Percentiles rank a stretch among this genome's conserved stretches.
Evolutionary conservation across 306 rosid genomes (phyloP).

Genomic region (Quercus ilex): DNA sequence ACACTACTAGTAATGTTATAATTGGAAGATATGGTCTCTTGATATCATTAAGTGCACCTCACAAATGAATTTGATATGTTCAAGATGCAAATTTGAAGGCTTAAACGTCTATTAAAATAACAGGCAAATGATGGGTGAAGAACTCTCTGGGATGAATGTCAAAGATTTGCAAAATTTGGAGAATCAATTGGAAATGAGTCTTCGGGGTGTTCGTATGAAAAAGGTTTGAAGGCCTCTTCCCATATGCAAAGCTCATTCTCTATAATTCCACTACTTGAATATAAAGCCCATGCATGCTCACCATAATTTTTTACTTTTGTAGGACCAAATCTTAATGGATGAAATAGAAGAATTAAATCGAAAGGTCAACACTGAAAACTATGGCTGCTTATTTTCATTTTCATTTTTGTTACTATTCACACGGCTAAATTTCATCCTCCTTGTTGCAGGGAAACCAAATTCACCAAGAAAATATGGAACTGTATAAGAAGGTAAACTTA

Average conservation of each 20-base stretch:
- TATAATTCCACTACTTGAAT: background rate
- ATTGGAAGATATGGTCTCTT: background rate
- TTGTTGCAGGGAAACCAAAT: constrained; percentile 66
- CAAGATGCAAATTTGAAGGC: constrained; percentile 18
- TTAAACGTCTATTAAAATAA: constrained; percentile 12
- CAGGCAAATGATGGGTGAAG: constrained; percentile 96
- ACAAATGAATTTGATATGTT: constrained; percentile 6
- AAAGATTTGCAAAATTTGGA: constrained; percentile 70
- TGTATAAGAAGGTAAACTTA: constrained; percentile 69
- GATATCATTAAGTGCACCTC: constrained; percentile 1
- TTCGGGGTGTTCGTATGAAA: constrained; percentile 70
- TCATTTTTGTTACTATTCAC: constrained; percentile 1
- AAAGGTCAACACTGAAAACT: constrained; percentile 61
- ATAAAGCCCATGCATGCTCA: background rate
- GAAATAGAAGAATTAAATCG: constrained; percentile 77
- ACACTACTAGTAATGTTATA: background rate
- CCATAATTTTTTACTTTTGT: constrained; percentile 19
- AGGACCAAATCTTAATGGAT: constrained; percentile 73
- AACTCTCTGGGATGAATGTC: constrained; percentile 62
- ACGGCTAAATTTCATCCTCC: constrained; percentile 2
- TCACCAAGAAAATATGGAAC: constrained; percentile 73
- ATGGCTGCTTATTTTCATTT: constrained; percentile 8
- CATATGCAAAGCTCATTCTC: constrained; percentile 3
- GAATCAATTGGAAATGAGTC: constrained; percentile 78
- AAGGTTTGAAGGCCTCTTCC: constrained; percentile 39